Evolutionary conservation across 2,329 filamentous ascomycete genomes (phyloP).

Genomic region (Fusarium tuaranense): DNA sequence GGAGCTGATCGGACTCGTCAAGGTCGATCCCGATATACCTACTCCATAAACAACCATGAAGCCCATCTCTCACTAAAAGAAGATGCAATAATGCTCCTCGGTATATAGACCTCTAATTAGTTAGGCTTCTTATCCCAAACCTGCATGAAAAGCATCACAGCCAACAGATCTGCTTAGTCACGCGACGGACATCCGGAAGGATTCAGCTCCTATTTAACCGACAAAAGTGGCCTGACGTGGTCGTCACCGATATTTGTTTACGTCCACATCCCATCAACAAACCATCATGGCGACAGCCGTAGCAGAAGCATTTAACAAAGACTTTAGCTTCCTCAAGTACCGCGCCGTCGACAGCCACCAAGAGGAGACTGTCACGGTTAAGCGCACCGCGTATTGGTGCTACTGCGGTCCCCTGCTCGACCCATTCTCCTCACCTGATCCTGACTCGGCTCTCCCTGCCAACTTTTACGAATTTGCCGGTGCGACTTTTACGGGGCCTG

Average conservation of each 20-base stretch:
- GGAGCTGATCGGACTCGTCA: neutral
- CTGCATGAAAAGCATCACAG: neutral
- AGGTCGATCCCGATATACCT: neutral
- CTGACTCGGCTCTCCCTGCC: constrained; percentile 41
- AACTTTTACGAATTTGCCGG: constrained; percentile 54
- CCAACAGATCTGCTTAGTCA: constrained; percentile 1
- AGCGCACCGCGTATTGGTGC: constrained; percentile 54
- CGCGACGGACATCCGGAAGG: neutral
- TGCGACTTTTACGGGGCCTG: constrained; percentile 49
- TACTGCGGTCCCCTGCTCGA: constrained; percentile 57
- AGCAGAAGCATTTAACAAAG: neutral
- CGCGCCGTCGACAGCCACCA: neutral
- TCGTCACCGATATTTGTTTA: neutral
- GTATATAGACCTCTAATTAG: neutral
- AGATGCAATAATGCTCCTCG: neutral
- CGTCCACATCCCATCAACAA: accelerated
- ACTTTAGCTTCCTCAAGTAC: constrained; percentile 28
- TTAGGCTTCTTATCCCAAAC: neutral
- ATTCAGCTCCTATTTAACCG: neutral
- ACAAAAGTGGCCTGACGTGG: neutral
- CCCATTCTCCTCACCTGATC: constrained; percentile 17
- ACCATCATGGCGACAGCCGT: neutral
- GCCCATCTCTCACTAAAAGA: neutral
- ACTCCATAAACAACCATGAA: neutral
- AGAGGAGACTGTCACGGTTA: constrained; percentile 29